Base-by-base conservation (phyloP, 2,329 filamentous ascomycete species). In the Parastagonospora avenae region DNA sequence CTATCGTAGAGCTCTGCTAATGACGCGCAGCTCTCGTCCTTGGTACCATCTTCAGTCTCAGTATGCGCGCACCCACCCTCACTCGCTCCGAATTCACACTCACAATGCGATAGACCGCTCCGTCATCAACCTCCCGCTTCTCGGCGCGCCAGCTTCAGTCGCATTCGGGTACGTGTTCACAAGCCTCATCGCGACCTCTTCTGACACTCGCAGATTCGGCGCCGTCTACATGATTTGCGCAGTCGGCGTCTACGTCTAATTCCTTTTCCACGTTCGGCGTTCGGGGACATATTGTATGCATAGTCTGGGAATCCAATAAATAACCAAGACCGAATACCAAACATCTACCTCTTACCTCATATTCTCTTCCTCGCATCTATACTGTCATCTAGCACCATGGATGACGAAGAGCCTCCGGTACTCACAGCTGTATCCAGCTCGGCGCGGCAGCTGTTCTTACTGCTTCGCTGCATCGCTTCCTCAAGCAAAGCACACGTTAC, bases 171-270 rank as follows among this genome's bases (percentile, higher is more conserved):
- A 86, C 70, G 90, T 69, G 38, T 39, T 52, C 42, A 52, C 44
- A 46, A 14, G 16, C 30, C 14, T 14, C 12, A 6, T 11, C 4
- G 29, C 28, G n/a, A 24, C n/a, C 19, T 8, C 12, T 5, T 41
- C 35, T 42, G 31, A 39, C 24, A 39, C n/a, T 11, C 33, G n/a
- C 70, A 97, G 93, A 43, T 90, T 96, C 75, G 94, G 94, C 65
- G 88, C 93, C 43, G 92, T 99, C 39, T 97, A 94, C 79, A 96
- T 97, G 89, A 97, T 99, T 78, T 99, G 94, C 78, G 94, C 92
- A 54, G 94, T 94, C 73, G 94, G 94, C 74, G 94, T 99, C 72
- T 97, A 99, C 86, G 91, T 99, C 75, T 99, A 85, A 77, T 62
- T 64, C 62, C 54, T 54, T 59, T 55, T 55, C 46, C 54, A 59